Percentiles rank a stretch among this genome's conserved stretches.
phyloP scores from a whole-genome alignment of 768 basidiomycete genomes.

The Cyclocybe cylindracea region DNA sequence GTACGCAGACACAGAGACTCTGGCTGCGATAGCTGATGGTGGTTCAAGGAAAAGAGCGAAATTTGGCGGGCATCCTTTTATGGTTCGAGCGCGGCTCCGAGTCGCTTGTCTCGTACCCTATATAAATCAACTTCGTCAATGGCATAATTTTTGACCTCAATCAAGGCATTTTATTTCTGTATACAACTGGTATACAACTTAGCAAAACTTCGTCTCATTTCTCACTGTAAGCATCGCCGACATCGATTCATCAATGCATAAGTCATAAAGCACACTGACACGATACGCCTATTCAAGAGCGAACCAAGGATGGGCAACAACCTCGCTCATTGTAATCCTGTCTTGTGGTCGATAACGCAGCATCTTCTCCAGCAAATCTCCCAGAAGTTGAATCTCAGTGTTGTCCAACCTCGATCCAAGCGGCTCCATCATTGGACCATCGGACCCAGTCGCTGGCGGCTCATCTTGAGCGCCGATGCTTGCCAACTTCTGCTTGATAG shows the following conservation, averaged over 20 bases:
- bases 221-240: too few relatives aligned
- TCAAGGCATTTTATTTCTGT: too few relatives aligned
- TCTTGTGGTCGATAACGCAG: slow-evolving; percentile 42
- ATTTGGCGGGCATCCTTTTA: not conserved
- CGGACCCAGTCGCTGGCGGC: slow-evolving; percentile 15
- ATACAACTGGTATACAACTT: too few relatives aligned
- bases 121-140: too few relatives aligned
- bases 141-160: too few relatives aligned
- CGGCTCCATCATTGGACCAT: slow-evolving; percentile 36
- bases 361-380: slow-evolving; percentile 41
- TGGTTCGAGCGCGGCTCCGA: too few relatives aligned
- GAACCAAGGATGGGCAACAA: slow-evolving; percentile 29
- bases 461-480: slow-evolving; percentile 29
- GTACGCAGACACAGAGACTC: slow-evolving; percentile 20
- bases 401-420: slow-evolving; percentile 23
- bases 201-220: too few relatives aligned
- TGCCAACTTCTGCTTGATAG: slow-evolving; percentile 26
- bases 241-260: too few relatives aligned
- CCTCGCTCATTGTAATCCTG: slow-evolving; percentile 35
- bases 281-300: not conserved
- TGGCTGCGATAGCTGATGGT: slow-evolving; percentile 26
- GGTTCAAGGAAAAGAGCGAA: slow-evolving; percentile 12
- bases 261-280: too few relatives aligned
- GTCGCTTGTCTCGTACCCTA: too few relatives aligned
- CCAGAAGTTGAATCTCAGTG: slow-evolving; percentile 34